Evolutionary conservation across 2,329 filamentous ascomycete genomes (phyloP), one percentile per base, ranked within the genome.

Genomic region (Sporothrix curviconia): DNA sequence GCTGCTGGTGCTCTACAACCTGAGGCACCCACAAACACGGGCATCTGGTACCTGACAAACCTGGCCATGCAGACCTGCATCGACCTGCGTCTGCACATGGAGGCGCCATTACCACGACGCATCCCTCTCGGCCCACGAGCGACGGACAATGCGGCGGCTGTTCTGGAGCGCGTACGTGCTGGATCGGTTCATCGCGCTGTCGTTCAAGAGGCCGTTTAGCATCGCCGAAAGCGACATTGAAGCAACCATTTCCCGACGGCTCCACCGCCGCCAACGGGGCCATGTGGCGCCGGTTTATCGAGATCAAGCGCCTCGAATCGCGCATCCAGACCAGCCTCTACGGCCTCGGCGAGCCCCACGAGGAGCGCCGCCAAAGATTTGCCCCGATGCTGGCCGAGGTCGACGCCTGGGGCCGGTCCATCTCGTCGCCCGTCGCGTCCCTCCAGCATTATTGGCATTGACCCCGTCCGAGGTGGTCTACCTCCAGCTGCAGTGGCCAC

Each of bases 81-180:
- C 47, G 77, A 80, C 58, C 68, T 80, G 4, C 77, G 77, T 4
- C 69, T 80, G 17, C 78, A 80, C 58, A 64, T 28, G 1, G 64
- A 66, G 40, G 60, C 61, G 2, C 8, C 54, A 9, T 59, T n/a
- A 57, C 28, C 44, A 49, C 28, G 44, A 49, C 6, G 15, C 28
- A 3, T 4, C n/a, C 9, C 24, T n/a, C 24, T 25, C 56, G 12
- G 19, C 32, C 2, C 2, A 15, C 6, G 14, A 47, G 15, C 30
- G 25, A 4, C 12, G 34, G 14, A 51, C 36, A 4, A 43, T 15
- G 43, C 69, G 77, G 15, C 71, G 76, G 7, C 66, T 80, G 0
- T 80, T 80, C 60, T 80, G 77, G 77, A 75, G 74, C 3, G 73
- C 78, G 1, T 80, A 79, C 60, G 76, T 76, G 9, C 66, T 80